A percentile compares a stretch with the other conserved stretches of the same genome.
Evolutionary conservation across 2,329 filamentous ascomycete genomes (phyloP).

Genomic region (Trichoderma polysporum): DNA sequence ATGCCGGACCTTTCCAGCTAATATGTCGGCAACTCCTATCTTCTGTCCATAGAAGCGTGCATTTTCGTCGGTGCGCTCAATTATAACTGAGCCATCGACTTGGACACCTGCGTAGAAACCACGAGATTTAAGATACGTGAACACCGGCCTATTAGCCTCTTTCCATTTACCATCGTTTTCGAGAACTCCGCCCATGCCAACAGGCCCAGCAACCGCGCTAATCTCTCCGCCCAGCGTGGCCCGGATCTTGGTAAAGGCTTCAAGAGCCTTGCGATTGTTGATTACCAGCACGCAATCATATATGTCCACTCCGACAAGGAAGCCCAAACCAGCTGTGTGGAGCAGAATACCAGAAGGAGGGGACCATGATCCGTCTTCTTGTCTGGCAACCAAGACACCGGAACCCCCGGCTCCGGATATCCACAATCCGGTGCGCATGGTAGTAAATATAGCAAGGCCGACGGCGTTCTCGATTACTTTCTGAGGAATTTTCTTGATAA

Average conservation of each 20-base stretch:
- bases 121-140: slow-evolving; percentile 78
- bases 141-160: slow-evolving; percentile 58
- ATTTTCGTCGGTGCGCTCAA: slow-evolving; percentile 76
- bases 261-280: slow-evolving; percentile 65
- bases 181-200: slow-evolving; percentile 63
- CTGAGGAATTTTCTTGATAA: slow-evolving; percentile 45
- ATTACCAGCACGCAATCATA: slow-evolving; percentile 77
- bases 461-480: slow-evolving; percentile 54
- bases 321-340: slow-evolving; percentile 68
- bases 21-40: slow-evolving; percentile 31
- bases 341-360: slow-evolving; percentile 71
- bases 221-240: slow-evolving; percentile 69
- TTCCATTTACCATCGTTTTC: slow-evolving; percentile 33
- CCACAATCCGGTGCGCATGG: slow-evolving; percentile 58
- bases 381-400: slow-evolving; percentile 58
- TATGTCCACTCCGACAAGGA: slow-evolving; percentile 70
- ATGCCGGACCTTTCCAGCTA: slow-evolving; percentile 37
- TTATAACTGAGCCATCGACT: slow-evolving; percentile 76
- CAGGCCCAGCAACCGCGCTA: slow-evolving; percentile 59
- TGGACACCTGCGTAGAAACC: slow-evolving; percentile 78
- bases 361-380: slow-evolving; percentile 63
- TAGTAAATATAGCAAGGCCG: slow-evolving; percentile 64
- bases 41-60: slow-evolving; percentile 70
- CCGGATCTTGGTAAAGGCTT: slow-evolving; percentile 66
- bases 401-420: slow-evolving; percentile 59